Percentiles rank a stretch among this genome's conserved stretches.
Conservation (phyloP, 768 basidiomycete species). For the Hypholoma fasciculare region DNA sequence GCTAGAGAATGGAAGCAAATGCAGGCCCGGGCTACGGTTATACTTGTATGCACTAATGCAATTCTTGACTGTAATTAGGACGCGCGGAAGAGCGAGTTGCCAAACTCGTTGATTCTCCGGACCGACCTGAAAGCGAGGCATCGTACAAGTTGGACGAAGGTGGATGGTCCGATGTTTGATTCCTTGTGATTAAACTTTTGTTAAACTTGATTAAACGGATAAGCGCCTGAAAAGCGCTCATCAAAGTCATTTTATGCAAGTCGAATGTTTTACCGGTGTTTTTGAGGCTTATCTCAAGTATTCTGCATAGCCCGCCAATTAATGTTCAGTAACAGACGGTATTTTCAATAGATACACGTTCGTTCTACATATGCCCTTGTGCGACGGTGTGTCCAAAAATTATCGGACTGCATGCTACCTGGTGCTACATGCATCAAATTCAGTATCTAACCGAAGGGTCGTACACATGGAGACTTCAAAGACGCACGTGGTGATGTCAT, state of each 20-base stretch:
- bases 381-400: background rate
- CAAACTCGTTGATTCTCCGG: conserved; percentile 87
- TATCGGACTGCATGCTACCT: background rate
- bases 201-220: background rate
- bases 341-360: background rate
- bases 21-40: background rate
- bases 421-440: background rate
- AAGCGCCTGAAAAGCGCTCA: background rate
- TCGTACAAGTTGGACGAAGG: conserved; percentile 92
- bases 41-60: background rate
- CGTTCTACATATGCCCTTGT: background rate
- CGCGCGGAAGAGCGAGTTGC: conserved; percentile 91
- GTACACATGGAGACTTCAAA: background rate
- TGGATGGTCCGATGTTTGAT: conserved; percentile 83
- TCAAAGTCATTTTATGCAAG: background rate
- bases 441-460: conserved; percentile 1
- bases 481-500: conserved; percentile 1
- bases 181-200: background rate
- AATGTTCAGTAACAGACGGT: background rate
- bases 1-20: background rate
- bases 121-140: conserved; percentile 87
- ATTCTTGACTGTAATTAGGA: conserved; percentile 39
- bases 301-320: background rate
- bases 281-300: background rate
- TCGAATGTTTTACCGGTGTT: no score